Conservation (phyloP, 805 yeast genomes). For the Candida namnaoensis region DNA sequence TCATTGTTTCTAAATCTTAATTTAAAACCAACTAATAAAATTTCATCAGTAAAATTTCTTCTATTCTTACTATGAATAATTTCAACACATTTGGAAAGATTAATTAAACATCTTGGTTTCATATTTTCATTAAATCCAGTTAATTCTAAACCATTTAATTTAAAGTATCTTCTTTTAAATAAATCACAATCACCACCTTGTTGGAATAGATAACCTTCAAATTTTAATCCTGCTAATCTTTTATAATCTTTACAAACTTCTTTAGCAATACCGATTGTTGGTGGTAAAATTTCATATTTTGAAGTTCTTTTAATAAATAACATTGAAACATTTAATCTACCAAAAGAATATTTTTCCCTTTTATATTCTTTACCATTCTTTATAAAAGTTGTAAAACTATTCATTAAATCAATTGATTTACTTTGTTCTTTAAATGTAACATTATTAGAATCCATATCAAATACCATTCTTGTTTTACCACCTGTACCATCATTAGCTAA, state of each 20-base stretch:
- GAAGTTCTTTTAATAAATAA: conserved; percentile 59
- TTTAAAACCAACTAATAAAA: conserved; percentile 65
- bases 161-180: conserved; percentile 70
- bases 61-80: conserved; percentile 22
- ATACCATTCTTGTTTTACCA: conserved; percentile 66
- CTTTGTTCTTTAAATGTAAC: conserved; percentile 44
- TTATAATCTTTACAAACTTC: conserved; percentile 29
- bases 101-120: conserved; percentile 69
- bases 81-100: conserved; percentile 54
- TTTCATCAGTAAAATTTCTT: conserved; percentile 66
- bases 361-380: conserved; percentile 21
- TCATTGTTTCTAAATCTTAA: conserved; percentile 74
- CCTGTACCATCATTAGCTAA: conserved; percentile 87
- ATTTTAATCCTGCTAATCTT: conserved; percentile 22
- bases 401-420: conserved; percentile 55
- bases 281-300: conserved; percentile 55
- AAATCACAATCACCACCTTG: conserved; percentile 82
- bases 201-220: conserved; percentile 74
- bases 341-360: conserved; percentile 50
- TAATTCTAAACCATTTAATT: conserved; percentile 60
- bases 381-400: conserved; percentile 66
- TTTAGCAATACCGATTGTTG: conserved; percentile 50
- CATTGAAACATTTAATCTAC: conserved; percentile 60
- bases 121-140: conserved; percentile 71
- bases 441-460: conserved; percentile 46